Percentiles rank a stretch among this genome's conserved stretches.
Conservation (phyloP, 371 early-diverging fungal species). For the Rhizoclosmatium hyalinum region DNA sequence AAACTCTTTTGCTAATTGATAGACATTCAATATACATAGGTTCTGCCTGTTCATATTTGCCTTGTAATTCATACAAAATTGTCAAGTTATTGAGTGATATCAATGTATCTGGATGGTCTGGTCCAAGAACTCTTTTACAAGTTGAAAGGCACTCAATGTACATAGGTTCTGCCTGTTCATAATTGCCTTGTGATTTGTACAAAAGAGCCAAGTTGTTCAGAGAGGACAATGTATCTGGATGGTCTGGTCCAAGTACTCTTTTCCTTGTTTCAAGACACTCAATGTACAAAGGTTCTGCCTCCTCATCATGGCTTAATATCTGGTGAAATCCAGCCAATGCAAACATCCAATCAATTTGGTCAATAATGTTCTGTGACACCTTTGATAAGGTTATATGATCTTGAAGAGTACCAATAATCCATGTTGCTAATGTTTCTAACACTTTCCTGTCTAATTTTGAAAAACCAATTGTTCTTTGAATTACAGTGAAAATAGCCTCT, state of each 20-base stretch:
- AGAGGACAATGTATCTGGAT: not conserved
- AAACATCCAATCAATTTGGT: not conserved
- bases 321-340: not conserved
- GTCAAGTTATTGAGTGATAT: too few relatives aligned
- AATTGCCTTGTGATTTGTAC: too few relatives aligned
- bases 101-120: too few relatives aligned
- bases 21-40: too few relatives aligned
- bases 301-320: not conserved
- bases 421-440: not conserved
- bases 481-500: slow-evolving; percentile 9
- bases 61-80: too few relatives aligned
- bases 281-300: not conserved
- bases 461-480: not conserved
- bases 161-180: too few relatives aligned
- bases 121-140: too few relatives aligned
- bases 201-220: too few relatives aligned
- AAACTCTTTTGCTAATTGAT: too few relatives aligned
- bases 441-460: slow-evolving; percentile 1
- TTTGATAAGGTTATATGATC: not conserved
- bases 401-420: not conserved
- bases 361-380: not conserved
- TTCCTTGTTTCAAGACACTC: not conserved
- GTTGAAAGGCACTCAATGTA: too few relatives aligned
- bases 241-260: not conserved
- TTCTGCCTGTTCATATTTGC: too few relatives aligned